A percentile compares a stretch with the other conserved stretches of the same genome.
Conservation (phyloP, 768 basidiomycete species). For the Boletales sp. region DNA sequence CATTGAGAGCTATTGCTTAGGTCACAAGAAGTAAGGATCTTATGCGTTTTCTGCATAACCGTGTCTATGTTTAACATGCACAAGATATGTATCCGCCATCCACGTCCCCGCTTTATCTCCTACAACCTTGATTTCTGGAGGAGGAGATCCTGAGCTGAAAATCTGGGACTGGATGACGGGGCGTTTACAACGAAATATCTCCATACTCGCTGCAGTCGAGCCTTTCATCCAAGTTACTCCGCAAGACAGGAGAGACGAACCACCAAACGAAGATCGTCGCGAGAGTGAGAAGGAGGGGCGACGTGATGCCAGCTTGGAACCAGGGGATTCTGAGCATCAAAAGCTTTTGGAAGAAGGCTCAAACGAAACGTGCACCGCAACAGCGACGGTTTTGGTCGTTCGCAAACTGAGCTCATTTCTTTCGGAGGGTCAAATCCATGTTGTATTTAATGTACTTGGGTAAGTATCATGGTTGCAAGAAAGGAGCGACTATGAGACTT, state of each 20-base stretch:
- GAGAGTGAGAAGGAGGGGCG: slow-evolving; percentile 20
- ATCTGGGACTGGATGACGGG: slow-evolving; percentile 82
- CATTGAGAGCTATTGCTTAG: slow-evolving; percentile 85
- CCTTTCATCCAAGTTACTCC: slow-evolving; percentile 42
- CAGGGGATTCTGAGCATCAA: slow-evolving; percentile 11
- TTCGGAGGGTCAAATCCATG: slow-evolving; percentile 32
- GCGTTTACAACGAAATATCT: slow-evolving; percentile 45
- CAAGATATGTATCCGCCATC: slow-evolving; percentile 80
- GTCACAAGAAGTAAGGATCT: slow-evolving; percentile 67
- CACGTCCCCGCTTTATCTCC: slow-evolving; percentile 55
- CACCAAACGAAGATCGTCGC: slow-evolving; percentile 24
- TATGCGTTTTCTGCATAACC: neutral
- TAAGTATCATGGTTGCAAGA: slow-evolving; percentile 31
- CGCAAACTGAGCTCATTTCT: slow-evolving; percentile 50
- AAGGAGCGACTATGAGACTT: neutral
- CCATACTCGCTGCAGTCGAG: slow-evolving; percentile 44
- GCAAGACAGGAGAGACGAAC: slow-evolving; percentile 25
- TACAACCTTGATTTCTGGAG: slow-evolving; percentile 70
- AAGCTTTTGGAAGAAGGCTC: slow-evolving; percentile 4
- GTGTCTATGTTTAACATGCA: neutral
- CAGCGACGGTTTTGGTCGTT: slow-evolving; percentile 50
- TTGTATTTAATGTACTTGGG: slow-evolving; percentile 76
- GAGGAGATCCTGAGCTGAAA: slow-evolving; percentile 76
- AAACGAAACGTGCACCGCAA: slow-evolving; percentile 18
- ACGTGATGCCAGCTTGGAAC: slow-evolving; percentile 18